Conservation (phyloP, 495 filamentous ascomycete genomes). For the Podospora australis region DNA sequence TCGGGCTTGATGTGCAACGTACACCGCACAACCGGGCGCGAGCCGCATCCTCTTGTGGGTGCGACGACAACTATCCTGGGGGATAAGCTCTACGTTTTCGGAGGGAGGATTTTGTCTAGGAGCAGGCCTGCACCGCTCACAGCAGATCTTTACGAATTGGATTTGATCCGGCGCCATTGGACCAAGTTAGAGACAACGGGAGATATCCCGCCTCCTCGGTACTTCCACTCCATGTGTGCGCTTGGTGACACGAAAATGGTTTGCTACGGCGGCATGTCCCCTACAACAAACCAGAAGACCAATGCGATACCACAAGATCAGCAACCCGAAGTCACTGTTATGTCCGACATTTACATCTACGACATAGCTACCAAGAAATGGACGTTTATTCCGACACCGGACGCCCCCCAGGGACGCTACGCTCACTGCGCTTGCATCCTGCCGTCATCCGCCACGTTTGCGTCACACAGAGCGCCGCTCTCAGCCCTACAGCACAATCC, state of each 20-base stretch:
- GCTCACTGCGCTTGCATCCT: conserved; percentile 94
- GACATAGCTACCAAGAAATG: conserved; percentile 81
- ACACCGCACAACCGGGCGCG: conserved; percentile 78
- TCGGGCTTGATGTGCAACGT: conserved; percentile 93
- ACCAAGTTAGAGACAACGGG: conserved; percentile 76
- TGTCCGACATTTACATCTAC: conserved; percentile 96
- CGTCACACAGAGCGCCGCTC: conserved; percentile 72
- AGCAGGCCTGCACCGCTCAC: conserved; percentile 73
- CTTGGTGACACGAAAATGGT: conserved; percentile 93
- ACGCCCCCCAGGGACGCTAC: conserved; percentile 89
- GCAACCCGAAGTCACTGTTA: conserved; percentile 87
- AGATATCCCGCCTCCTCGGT: conserved; percentile 81
- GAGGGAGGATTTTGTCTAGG: conserved; percentile 78
- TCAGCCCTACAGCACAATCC: conserved; percentile 87
- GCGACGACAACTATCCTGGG: conserved; percentile 92
- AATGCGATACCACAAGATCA: conserved; percentile 50
- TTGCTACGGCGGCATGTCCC: conserved; percentile 97
- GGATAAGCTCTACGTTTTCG: conserved; percentile 94
- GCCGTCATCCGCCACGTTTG: conserved; percentile 78
- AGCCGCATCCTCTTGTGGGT: conserved; percentile 86
- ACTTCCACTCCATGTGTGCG: conserved; percentile 93
- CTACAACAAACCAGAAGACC: conserved; percentile 49
- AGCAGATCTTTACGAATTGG: conserved; percentile 84
- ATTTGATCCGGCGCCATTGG: conserved; percentile 89
- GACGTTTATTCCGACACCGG: conserved; percentile 72